Base-by-base conservation (phyloP, 345 rosid genomes). In the Citrus cavaleriei region DNA sequence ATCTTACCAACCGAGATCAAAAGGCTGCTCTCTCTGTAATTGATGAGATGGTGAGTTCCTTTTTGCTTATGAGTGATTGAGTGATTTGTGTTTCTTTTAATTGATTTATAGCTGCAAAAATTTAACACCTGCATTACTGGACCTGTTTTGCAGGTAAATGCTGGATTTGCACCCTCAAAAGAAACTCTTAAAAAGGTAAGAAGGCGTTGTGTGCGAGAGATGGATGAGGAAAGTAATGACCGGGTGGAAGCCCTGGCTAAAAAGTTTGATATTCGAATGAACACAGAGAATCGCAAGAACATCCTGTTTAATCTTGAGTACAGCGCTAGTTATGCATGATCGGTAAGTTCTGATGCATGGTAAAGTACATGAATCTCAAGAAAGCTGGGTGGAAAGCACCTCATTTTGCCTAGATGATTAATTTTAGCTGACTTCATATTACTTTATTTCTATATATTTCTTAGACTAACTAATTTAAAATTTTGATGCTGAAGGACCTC, bases 191-290 rank as follows among this genome's bases (percentile, higher is more conserved):
- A 89, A 86, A 96, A 88, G 87, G 81, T 91, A 35, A 88, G 92
- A 84, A 90, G 99, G 79, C 91, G 99, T 81, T 90, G 99, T 68
- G 75, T 81, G 18, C 86, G 99, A 77, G 95, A 96, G 88, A 78
- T 91, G 90, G 97, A 93, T 84, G 68, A 84, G 42, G 97, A 91
- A 73, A 84, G 84, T 54, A 84, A 94, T 87, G 94, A 84, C 21
- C 72, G 49, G 65, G 94, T 96, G 78, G 85, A 82, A 25, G 68
- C 85, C 54, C 58, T 91, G 77, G 95, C 93, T 12, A 87, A 76
- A 81, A 86, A 86, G 80, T 93, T 88, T 73, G 80, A 80, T 28
- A 85, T 93, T 55, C 89, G 90, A 71, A 81, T 94, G 93, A 94
- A 93, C 57, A 2, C 80, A 0, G 97, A 96, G 89, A 86, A 64